Evolutionary conservation across 139 green algal species (phyloP), one percentile per base, ranked within the genome.

Genomic region (Chlamydomonas sp.): DNA sequence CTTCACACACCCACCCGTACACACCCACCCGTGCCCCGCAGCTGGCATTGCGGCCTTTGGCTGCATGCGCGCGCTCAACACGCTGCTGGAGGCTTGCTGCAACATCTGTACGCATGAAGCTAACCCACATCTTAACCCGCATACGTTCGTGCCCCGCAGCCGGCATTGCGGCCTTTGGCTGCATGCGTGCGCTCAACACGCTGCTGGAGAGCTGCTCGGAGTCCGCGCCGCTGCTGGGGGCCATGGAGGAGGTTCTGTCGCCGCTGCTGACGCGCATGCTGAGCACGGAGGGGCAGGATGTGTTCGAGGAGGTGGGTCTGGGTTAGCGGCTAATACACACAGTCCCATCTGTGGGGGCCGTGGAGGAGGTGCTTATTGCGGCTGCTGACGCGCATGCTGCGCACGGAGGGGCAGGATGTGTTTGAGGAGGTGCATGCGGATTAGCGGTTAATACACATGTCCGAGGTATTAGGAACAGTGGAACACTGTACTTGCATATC

Each of bases 301-400:
- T 99, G 12, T 96, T 98, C 82, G 98, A 99, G 89, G 98, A 99
- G 91, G 91, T 92, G 64, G 2, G 88, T 6, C 31, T 63, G 73
- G 73, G 73, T 49, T 49, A 49, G 31, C 31, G 31, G 31, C 31
- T 49, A 49, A 49, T 49, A 49, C 31, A 49, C 31, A 49, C 31
- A 49, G 31, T 49, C 31, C 31, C 31, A 49, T 49, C 31, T 49
- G 31, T 96, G 89, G 88, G 93, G 0, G 86, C 94, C 76, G 91
- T 99, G 83, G 97, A 99, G 93, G 95, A 95, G 20, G 90, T 95
- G 5, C 90, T 99, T 49, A 82, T 96, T 96, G 86, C 97, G 97
- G 62, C 93, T 99, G 78, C 93, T 99, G 90, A 82, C 95, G 4
- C 91, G 91, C 67, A 97, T 98, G 86, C 85, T 94, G 73, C 77